A percentile compares a stretch with the other conserved stretches of the same genome.
Conservation (phyloP, 2,329 filamentous ascomycete genomes). For the Fusarium equiseti region DNA sequence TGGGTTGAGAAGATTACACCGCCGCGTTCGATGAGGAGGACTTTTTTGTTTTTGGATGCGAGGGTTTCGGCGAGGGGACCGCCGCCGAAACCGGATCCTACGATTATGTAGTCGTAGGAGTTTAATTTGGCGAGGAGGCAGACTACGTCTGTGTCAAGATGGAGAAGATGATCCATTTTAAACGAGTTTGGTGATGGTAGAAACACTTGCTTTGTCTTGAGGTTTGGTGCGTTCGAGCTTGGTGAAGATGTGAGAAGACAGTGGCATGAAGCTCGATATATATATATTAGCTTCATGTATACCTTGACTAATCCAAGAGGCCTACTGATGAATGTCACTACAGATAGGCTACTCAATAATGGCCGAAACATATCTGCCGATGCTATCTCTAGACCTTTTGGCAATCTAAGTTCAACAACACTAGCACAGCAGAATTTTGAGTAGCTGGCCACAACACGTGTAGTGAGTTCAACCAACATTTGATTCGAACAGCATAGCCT, state of each 20-base stretch:
- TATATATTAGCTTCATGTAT: too few relatives aligned
- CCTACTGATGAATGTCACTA: too few relatives aligned
- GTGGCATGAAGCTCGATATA: too few relatives aligned
- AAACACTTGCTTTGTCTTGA: neutral
- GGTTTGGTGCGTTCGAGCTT: too few relatives aligned
- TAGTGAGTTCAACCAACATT: neutral
- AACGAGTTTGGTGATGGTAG: too few relatives aligned
- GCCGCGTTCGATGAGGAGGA: conserved; percentile 33
- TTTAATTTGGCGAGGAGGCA: conserved; percentile 31
- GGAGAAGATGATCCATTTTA: conserved; percentile 34
- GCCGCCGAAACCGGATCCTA: conserved; percentile 34
- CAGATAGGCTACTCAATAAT: too few relatives aligned
- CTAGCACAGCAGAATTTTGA: neutral
- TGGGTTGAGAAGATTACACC: conserved; percentile 38
- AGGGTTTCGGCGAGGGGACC: conserved; percentile 32
- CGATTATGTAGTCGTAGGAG: conserved; percentile 38
- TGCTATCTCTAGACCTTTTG: too few relatives aligned
- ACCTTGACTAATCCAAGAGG: too few relatives aligned
- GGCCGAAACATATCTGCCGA: too few relatives aligned
- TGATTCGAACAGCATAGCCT: neutral
- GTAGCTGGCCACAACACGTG: neutral
- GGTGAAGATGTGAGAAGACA: too few relatives aligned
- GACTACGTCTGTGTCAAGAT: conserved; percentile 31
- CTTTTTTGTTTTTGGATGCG: conserved; percentile 22
- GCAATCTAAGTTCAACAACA: neutral